Conservation (phyloP, 768 basidiomycete genomes). For the Leccinum disarticulatum region DNA sequence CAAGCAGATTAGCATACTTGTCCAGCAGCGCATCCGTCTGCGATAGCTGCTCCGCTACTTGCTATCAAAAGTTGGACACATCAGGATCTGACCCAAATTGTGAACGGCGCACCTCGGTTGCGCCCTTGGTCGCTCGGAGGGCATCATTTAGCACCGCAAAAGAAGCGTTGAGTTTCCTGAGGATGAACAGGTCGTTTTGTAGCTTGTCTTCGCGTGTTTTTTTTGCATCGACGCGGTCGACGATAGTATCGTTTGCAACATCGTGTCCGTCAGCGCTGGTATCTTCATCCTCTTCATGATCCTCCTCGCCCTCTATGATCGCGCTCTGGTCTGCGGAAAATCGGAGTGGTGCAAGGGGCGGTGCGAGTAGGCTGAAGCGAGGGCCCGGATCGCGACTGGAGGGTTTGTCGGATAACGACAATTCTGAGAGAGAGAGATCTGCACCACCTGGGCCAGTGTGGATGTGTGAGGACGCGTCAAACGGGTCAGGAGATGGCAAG, state of each 20-base stretch:
- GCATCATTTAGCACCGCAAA: constrained; percentile 71
- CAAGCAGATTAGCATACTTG: constrained; percentile 69
- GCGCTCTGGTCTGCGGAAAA: constrained; percentile 25
- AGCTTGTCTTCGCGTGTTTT: constrained; percentile 67
- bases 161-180: constrained; percentile 70
- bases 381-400: constrained; percentile 25
- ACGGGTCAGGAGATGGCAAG: constrained; percentile 34
- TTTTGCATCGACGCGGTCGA: constrained; percentile 25
- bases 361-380: constrained; percentile 36
- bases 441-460: constrained; percentile 44
- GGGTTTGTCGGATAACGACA: constrained; percentile 43
- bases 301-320: constrained; percentile 27
- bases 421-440: constrained; percentile 59
- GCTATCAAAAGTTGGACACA: constrained; percentile 37
- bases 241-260: constrained; percentile 26
- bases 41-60: constrained; percentile 62
- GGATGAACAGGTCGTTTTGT: constrained; percentile 68
- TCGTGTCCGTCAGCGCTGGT: constrained; percentile 12
- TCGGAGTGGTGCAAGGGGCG: constrained; percentile 17
- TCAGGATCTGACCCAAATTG: not conserved
- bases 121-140: constrained; percentile 57
- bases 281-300: constrained; percentile 12
- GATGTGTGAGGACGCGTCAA: constrained; percentile 31
- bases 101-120: constrained; percentile 59
- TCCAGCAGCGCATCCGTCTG: constrained; percentile 74